Percentiles rank a stretch among this genome's conserved stretches.
phyloP scores from a whole-genome alignment of 2,329 filamentous ascomycete genomes.

The Bipolaris bicolor region DNA sequence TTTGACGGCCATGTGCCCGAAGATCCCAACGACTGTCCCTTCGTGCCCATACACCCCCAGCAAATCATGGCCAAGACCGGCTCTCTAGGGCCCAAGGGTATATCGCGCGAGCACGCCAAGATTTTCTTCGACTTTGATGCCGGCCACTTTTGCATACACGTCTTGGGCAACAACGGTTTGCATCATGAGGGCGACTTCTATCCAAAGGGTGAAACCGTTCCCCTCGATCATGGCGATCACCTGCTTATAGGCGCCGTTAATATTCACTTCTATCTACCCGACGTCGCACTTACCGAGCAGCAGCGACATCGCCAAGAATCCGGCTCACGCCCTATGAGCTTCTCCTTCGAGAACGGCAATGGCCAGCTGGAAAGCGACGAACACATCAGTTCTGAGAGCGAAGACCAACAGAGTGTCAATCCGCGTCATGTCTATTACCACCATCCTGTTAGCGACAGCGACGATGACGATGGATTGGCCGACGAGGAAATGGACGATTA shows the following conservation, averaged over 20 bases:
- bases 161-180: conserved; percentile 70
- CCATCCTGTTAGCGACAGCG: conserved; percentile 33
- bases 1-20: conserved; percentile 64
- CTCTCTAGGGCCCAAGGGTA: conserved; percentile 70
- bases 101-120: conserved; percentile 75
- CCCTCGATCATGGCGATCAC: conserved; percentile 68
- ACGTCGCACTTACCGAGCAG: conserved; percentile 56
- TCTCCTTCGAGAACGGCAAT: conserved; percentile 70
- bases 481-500: conserved; percentile 49
- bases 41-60: conserved; percentile 74
- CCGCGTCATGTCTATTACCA: conserved; percentile 45
- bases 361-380: conserved; percentile 61
- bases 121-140: conserved; percentile 71
- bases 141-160: conserved; percentile 68
- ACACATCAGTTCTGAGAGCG: conserved; percentile 43
- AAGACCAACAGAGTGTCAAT: conserved; percentile 41
- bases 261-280: conserved; percentile 71
- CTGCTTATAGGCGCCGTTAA: conserved; percentile 75
- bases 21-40: conserved; percentile 65
- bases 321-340: conserved; percentile 68
- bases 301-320: conserved; percentile 57
- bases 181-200: conserved; percentile 49
- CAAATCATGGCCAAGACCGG: conserved; percentile 47
- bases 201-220: conserved; percentile 33
- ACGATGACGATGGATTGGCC: conserved; percentile 34